Conservation (phyloP, 129 eudicot genomes). For the Kitagawia praeruptora region DNA sequence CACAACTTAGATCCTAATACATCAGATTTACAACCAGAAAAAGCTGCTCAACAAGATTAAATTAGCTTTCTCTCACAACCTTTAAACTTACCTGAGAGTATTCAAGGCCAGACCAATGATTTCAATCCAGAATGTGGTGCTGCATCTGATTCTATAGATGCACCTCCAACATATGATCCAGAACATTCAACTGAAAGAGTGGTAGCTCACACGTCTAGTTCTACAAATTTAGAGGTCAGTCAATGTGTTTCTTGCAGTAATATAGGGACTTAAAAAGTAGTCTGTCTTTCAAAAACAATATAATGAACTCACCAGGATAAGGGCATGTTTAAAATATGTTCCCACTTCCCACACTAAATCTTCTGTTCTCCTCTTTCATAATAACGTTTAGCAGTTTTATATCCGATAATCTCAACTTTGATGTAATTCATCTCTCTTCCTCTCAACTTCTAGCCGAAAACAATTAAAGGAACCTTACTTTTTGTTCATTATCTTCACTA, state of each 20-base stretch:
- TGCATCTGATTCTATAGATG: slow-evolving; percentile 8
- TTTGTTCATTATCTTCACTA: too few species aligned
- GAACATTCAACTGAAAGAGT: background rate
- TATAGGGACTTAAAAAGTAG: background rate
- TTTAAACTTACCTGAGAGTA: background rate
- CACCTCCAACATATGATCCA: background rate
- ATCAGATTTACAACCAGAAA: slow-evolving; percentile 12
- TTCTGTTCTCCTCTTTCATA: too few species aligned
- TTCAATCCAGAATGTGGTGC: background rate
- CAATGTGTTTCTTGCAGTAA: background rate
- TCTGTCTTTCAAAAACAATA: background rate
- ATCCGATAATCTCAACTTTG: too few species aligned
- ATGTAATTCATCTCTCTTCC: too few species aligned
- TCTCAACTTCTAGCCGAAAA: too few species aligned
- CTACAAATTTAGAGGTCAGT: slow-evolving; percentile 29
- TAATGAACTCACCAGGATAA: background rate
- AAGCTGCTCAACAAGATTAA: slow-evolving; percentile 20
- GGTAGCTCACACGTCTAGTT: slow-evolving; percentile 6
- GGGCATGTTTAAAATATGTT: background rate
- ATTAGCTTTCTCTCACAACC: background rate
- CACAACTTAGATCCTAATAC: slow-evolving; percentile 8
- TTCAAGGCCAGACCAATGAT: background rate
- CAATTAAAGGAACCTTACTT: too few species aligned
- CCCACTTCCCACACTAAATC: background rate
- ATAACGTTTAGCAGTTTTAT: too few species aligned